A percentile compares a stretch with the other conserved stretches of the same genome.
phyloP scores from a whole-genome alignment of 805 yeast genomes.

The Hanseniaspora mollemarum region DNA sequence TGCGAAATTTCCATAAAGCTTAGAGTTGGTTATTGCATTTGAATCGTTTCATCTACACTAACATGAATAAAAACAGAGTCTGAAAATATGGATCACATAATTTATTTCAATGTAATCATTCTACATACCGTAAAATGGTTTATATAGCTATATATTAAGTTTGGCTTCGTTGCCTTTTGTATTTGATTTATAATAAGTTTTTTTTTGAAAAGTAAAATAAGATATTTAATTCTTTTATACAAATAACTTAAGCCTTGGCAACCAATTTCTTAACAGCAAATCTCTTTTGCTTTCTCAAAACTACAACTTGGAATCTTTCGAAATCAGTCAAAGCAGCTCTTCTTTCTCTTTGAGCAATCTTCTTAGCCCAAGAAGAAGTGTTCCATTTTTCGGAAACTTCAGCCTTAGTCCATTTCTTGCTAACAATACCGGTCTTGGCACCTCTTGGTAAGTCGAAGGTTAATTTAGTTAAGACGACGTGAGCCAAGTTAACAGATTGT shows the following conservation, averaged over 20 bases:
- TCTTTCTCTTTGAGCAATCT: conserved; percentile 87
- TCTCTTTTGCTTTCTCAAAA: conserved; percentile 95
- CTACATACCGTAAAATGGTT: neutral
- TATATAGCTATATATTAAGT: neutral
- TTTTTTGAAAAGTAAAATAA: no score
- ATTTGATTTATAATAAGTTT: neutral
- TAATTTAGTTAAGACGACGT: conserved; percentile 85
- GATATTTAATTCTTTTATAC: neutral
- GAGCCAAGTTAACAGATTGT: conserved; percentile 80
- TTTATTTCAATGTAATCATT: neutral
- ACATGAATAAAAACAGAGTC: no score
- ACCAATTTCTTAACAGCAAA: conserved; percentile 89
- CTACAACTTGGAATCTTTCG: conserved; percentile 98
- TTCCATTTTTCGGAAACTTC: conserved; percentile 85
- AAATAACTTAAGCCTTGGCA: conserved; percentile 71
- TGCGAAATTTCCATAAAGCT: no score
- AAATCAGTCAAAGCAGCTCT: conserved; percentile 91
- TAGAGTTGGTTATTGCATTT: no score
- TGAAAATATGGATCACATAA: no score
- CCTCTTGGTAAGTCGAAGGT: conserved; percentile 91
- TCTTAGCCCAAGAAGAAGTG: conserved; percentile 92
- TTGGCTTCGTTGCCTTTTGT: neutral
- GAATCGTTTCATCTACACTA: no score
- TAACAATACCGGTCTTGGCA: conserved; percentile 71
- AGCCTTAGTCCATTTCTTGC: conserved; percentile 89